These are phyloP conservation scores for Jamesozyma lodderae DNA, from an alignment of 805 yeast genomes.

Conservation along the genomic window DNA sequence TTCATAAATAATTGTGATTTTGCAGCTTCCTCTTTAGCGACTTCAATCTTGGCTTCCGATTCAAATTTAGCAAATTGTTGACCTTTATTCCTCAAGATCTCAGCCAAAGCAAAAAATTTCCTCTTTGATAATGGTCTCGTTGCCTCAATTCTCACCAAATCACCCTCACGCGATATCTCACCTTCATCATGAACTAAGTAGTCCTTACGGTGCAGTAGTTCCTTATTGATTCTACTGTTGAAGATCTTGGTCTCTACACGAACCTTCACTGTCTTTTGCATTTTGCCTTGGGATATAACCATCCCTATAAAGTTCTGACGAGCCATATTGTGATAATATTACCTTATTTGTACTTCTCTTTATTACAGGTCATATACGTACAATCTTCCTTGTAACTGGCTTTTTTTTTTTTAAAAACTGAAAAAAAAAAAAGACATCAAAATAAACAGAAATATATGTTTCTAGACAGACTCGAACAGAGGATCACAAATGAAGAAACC, in stretches of 20 bases:
- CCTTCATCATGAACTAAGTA: slow-evolving; percentile 92
- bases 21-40: slow-evolving; percentile 53
- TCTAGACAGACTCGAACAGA: no score
- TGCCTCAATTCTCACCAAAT: slow-evolving; percentile 84
- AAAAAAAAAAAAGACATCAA: no score
- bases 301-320: slow-evolving; percentile 86
- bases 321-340: no score
- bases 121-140: slow-evolving; percentile 76
- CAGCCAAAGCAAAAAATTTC: slow-evolving; percentile 86
- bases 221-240: slow-evolving; percentile 65
- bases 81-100: slow-evolving; percentile 81
- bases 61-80: slow-evolving; percentile 81
- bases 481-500: no score
- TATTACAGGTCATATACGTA: no score
- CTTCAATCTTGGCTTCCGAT: slow-evolving; percentile 58
- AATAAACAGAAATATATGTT: no score
- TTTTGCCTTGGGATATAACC: slow-evolving; percentile 92
- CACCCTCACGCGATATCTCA: slow-evolving; percentile 87
- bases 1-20: slow-evolving; percentile 47
- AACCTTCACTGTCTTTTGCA: slow-evolving; percentile 92
- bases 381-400: no score
- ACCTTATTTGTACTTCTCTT: no score
- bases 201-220: slow-evolving; percentile 68
- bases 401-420: no score
- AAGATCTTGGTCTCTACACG: slow-evolving; percentile 71